A percentile compares a stretch with the other conserved stretches of the same genome.
These are phyloP conservation scores for Euphorbia peplus DNA, from an alignment of 345 rosid species.

Conservation along the genomic window DNA sequence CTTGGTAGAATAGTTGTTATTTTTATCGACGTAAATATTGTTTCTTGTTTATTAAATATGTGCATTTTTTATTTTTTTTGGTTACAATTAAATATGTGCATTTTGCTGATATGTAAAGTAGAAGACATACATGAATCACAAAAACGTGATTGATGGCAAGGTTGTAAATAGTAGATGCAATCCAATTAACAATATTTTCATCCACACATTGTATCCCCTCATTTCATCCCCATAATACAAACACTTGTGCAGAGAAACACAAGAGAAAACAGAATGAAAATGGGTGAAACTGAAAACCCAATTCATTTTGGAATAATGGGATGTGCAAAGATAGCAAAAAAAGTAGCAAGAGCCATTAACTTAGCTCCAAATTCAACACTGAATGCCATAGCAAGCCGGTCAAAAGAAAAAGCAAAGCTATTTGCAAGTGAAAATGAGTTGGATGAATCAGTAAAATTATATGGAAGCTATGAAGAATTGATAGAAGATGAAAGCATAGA, in stretches of 20 bases:
- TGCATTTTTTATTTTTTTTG: no score
- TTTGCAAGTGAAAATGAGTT: constrained; percentile 48
- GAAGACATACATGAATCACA: neutral
- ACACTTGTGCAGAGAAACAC: no score
- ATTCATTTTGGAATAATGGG: constrained; percentile 63
- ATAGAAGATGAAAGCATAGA: constrained; percentile 52
- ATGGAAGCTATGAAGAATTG: constrained; percentile 58
- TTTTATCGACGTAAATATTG: constrained; percentile 12
- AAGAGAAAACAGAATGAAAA: no score
- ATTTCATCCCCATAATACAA: neutral
- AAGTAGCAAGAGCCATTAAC: constrained; percentile 53
- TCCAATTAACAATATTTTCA: no score
- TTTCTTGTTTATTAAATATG: neutral
- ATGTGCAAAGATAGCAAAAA: constrained; percentile 50
- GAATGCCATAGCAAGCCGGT: constrained; percentile 53
- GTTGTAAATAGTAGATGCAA: no score
- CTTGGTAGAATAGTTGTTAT: constrained; percentile 12
- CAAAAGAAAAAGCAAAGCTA: constrained; percentile 46
- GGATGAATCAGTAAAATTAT: constrained; percentile 31
- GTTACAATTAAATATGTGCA: neutral
- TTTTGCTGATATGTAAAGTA: neutral
- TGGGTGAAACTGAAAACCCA: constrained; percentile 21
- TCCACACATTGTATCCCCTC: no score
- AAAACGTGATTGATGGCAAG: no score
- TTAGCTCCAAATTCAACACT: constrained; percentile 46